Evolutionary conservation across 208 protist genomes (phyloP).

Genomic region (Perkinsela sp.): DNA sequence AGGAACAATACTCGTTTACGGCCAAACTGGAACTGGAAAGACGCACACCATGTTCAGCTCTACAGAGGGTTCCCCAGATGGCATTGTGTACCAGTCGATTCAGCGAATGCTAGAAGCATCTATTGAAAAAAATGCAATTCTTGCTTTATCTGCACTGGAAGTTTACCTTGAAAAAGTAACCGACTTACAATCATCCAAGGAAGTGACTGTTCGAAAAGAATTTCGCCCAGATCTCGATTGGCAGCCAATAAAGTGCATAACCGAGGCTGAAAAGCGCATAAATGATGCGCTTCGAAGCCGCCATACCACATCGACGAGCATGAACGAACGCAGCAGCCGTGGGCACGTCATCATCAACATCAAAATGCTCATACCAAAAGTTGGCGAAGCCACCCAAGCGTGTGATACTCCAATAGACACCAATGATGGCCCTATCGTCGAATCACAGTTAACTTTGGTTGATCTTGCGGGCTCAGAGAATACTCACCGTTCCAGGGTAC

Average conservation of each 20-base stretch:
- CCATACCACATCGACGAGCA: constrained; percentile 63
- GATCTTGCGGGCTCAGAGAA: constrained; percentile 79
- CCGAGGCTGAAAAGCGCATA: constrained; percentile 38
- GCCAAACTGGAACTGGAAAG: constrained; percentile 78
- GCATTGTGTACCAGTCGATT: constrained; percentile 64
- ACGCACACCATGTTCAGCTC: constrained; percentile 77
- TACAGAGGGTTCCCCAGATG: constrained; percentile 13
- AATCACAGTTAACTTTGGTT: constrained; percentile 77
- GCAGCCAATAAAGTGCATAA: constrained; percentile 22
- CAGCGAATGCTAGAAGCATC: constrained; percentile 61
- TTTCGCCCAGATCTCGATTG: constrained; percentile 34
- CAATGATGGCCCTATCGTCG: constrained; percentile 50
- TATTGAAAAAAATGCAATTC: constrained; percentile 37
- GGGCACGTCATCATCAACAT: constrained; percentile 83
- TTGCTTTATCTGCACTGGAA: constrained; percentile 65
- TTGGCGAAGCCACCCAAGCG: constrained; percentile 11
- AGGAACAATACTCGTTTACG: constrained; percentile 71
- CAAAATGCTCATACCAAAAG: constrained; percentile 42
- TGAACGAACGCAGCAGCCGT: constrained; percentile 82
- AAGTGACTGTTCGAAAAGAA: constrained; percentile 35
- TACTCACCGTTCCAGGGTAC: constrained; percentile 62
- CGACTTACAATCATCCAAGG: constrained; percentile 21
- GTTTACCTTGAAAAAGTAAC: constrained; percentile 68
- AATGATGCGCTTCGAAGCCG: constrained; percentile 24
- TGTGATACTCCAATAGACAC: constrained; percentile 18